phyloP scores from a whole-genome alignment of 108 stramenopile genomes.

The Nitzschia putrida region DNA sequence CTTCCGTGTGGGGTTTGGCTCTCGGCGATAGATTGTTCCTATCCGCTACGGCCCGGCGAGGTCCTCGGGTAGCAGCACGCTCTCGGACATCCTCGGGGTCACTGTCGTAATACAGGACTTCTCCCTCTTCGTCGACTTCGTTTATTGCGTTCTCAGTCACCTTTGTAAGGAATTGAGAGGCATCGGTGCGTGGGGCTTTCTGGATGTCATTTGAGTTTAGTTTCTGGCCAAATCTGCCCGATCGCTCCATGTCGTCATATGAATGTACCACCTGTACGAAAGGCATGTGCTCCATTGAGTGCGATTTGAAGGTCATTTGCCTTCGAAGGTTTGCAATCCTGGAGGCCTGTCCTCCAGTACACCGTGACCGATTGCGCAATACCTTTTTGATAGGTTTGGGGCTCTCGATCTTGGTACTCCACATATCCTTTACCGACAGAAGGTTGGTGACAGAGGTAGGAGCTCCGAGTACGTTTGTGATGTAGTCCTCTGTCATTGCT shows the following conservation, averaged over 20 bases:
- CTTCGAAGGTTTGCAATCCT: conserved; percentile 30
- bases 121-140: conserved; percentile 18
- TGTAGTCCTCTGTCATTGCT: conserved; percentile 39
- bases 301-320: conserved; percentile 51
- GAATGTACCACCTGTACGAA: conserved; percentile 38
- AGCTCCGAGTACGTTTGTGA: conserved; percentile 28
- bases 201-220: neutral
- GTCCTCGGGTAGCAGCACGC: conserved; percentile 24
- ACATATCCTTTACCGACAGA: conserved; percentile 25
- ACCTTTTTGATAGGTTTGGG: conserved; percentile 13
- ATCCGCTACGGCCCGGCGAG: conserved; percentile 27
- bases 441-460: conserved; percentile 23
- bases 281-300: conserved; percentile 18
- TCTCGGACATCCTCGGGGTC: conserved; percentile 55
- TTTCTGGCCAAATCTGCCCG: conserved; percentile 13
- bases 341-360: conserved; percentile 27
- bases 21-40: conserved; percentile 1
- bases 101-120: conserved; percentile 55
- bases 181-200: conserved; percentile 5
- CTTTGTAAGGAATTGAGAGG: conserved; percentile 17
- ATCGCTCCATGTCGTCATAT: conserved; percentile 35
- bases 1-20: conserved; percentile 15
- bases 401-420: conserved; percentile 9
- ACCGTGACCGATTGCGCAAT: conserved; percentile 37
- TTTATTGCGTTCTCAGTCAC: conserved; percentile 17